Base-by-base conservation (phyloP, 257 asterid species). In the Coffea eugenioides region DNA sequence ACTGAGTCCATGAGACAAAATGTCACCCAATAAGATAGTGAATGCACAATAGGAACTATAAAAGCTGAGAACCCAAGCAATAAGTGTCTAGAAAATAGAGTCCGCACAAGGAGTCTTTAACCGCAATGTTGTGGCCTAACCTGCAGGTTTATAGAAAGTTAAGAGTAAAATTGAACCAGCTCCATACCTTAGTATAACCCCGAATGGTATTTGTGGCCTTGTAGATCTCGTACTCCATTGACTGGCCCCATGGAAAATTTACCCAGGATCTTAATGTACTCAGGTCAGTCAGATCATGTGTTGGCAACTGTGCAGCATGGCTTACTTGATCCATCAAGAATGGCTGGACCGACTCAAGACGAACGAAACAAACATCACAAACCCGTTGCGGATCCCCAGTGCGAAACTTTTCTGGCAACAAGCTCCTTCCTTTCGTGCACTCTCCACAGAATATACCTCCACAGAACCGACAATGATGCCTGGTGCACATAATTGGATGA, bases 201-300 rank as follows among this genome's bases (percentile, higher is more conserved):
- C 90, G 91, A 69, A 96, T 88, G 34, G 92, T 88, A 89, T 94
- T 96, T 57, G 98, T 86, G 75, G 99, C 97, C 92, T 96, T 94
- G 86, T 96, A 96, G 74, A 94, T 96, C 88, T 96, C 99, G 57
- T 91, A 82, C 82, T 96, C 99, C 99, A 96, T 92, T 11, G 99
- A 87, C 86, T 96, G 99, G 31, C 98, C 98, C 99, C 98, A 96
- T 0, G 99, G 99, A 79, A 96, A 94, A 85, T 96, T 96, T 61
- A 96, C 91, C 99, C 99, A 96, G 54, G 99, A 96, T 86, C 99
- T 89, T 81, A 96, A 87, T 82, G 99, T 96, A 92, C 98, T 94
- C 86, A 96, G 80, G 82, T 96, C 98, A 11, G 98, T 96, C 81
- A 96, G 83, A 85, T 96, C 99, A 84, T 89, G 97, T 5, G 97